These are phyloP conservation scores for Lasiosphaeria miniovina DNA, from an alignment of 495 filamentous ascomycete species.

Conservation along the genomic window DNA sequence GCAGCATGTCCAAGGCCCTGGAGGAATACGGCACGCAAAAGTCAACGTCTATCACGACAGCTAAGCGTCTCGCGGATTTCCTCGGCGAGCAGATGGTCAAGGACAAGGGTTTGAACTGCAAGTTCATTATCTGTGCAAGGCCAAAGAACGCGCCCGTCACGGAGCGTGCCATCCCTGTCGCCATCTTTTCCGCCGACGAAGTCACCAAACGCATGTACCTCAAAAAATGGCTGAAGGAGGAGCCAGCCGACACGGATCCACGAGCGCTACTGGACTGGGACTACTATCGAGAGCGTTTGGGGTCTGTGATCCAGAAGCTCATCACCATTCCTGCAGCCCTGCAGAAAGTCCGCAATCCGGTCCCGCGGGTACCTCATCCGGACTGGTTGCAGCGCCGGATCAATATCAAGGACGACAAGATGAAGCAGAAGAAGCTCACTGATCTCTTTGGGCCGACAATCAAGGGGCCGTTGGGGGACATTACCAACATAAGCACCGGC, in stretches of 20 bases:
- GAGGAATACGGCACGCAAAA: conserved; percentile 96
- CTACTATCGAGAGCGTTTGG: conserved; percentile 92
- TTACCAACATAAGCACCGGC: conserved; percentile 61
- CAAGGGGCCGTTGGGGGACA: conserved; percentile 67
- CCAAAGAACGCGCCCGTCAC: conserved; percentile 90
- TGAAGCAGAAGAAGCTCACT: conserved; percentile 98
- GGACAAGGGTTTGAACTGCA: conserved; percentile 98
- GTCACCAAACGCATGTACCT: conserved; percentile 85
- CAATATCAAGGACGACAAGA: conserved; percentile 89
- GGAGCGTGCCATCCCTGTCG: conserved; percentile 88
- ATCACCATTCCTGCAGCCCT: conserved; percentile 97
- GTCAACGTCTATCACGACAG: conserved; percentile 96
- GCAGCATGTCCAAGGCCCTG: conserved; percentile 93
- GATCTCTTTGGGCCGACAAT: conserved; percentile 68
- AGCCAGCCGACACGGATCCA: conserved; percentile 90
- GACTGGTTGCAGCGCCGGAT: conserved; percentile 95
- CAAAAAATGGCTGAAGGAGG: conserved; percentile 92
- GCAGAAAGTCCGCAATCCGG: conserved; percentile 91
- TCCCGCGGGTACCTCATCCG: conserved; percentile 87
- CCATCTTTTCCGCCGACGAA: conserved; percentile 93
- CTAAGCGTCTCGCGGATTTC: conserved; percentile 93
- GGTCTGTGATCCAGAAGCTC: conserved; percentile 95
- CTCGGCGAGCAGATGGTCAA: conserved; percentile 98
- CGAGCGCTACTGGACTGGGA: conserved; percentile 88
- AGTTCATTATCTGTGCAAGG: conserved; percentile 91